These are phyloP conservation scores for Hymenoscyphus infarciens DNA, from an alignment of 2,329 filamentous ascomycete species.

Conservation along the genomic window DNA sequence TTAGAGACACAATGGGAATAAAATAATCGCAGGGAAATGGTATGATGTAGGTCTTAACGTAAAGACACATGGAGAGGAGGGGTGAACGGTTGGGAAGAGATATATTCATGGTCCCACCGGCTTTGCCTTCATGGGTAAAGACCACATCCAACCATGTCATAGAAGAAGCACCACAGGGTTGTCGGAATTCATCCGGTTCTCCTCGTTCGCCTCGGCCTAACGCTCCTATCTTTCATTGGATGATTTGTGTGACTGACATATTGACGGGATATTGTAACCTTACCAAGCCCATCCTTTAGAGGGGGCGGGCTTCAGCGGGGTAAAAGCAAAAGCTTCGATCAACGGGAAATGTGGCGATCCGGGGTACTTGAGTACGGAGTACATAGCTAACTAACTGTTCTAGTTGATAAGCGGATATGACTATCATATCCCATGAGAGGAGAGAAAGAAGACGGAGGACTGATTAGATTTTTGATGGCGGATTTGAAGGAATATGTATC, in stretches of 20 bases:
- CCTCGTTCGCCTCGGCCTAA: background rate
- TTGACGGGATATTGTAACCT: background rate
- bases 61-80: background rate
- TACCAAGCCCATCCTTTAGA: background rate
- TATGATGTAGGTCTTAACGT: too few relatives aligned
- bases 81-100: background rate
- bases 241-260: background rate
- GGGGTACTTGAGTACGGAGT: background rate
- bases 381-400: background rate
- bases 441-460: background rate
- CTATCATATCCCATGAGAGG: background rate
- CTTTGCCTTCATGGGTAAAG: background rate
- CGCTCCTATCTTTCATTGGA: background rate
- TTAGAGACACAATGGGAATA: background rate
- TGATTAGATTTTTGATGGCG: conserved; percentile 30
- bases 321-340: conserved; percentile 1
- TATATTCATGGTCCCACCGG: background rate
- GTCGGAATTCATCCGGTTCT: background rate
- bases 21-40: background rate
- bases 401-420: background rate
- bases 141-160: background rate
- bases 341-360: background rate
- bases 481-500: conserved; percentile 40
- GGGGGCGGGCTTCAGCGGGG: background rate
- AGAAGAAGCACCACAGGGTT: background rate